A percentile compares a stretch with the other conserved stretches of the same genome.
These are phyloP conservation scores for Trematosphaeria pertusa DNA, from an alignment of 2,329 filamentous ascomycete genomes.

Conservation along the genomic window DNA sequence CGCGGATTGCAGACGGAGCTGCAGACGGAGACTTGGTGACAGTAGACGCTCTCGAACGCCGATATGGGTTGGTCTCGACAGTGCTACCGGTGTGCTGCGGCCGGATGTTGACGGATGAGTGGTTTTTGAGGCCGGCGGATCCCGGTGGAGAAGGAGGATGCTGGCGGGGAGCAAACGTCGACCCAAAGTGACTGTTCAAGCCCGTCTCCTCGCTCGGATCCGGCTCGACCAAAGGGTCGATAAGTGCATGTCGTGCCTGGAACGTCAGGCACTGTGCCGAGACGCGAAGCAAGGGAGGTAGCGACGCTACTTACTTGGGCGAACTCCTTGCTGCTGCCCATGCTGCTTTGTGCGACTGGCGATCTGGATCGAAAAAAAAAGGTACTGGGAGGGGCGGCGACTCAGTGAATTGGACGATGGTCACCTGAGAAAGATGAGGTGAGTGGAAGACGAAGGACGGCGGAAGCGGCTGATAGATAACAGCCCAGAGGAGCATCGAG, in stretches of 20 bases:
- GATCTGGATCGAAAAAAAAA: too few species aligned
- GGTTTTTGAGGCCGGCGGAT: constrained; percentile 37
- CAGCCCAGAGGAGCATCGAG: constrained; percentile 6
- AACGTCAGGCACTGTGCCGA: constrained; percentile 13
- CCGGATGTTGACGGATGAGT: constrained; percentile 30
- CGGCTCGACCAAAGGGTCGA: constrained; percentile 72
- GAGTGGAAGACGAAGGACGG: constrained; percentile 5
- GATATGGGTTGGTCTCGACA: constrained; percentile 54
- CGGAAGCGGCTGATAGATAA: constrained; percentile 22
- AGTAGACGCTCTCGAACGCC: constrained; percentile 41
- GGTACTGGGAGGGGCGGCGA: too few species aligned
- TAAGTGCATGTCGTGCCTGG: constrained; percentile 70
- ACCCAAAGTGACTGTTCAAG: constrained; percentile 64
- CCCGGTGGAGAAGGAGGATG: constrained; percentile 37
- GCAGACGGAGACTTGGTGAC: constrained; percentile 30
- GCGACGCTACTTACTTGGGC: constrained; percentile 22
- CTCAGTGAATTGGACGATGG: too few species aligned
- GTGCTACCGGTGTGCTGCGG: constrained; percentile 47
- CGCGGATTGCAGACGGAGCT: constrained; percentile 14
- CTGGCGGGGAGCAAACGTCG: constrained; percentile 50
- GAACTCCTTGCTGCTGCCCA: constrained; percentile 24
- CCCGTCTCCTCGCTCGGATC: constrained; percentile 73
- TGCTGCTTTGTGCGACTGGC: constrained; percentile 6
- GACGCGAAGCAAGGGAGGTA: constrained; percentile 2
- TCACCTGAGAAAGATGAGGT: too few species aligned